Evolutionary conservation across 1,139 yeast genomes (phyloP).

Genomic region (Saccharomyces pastorianus): DNA sequence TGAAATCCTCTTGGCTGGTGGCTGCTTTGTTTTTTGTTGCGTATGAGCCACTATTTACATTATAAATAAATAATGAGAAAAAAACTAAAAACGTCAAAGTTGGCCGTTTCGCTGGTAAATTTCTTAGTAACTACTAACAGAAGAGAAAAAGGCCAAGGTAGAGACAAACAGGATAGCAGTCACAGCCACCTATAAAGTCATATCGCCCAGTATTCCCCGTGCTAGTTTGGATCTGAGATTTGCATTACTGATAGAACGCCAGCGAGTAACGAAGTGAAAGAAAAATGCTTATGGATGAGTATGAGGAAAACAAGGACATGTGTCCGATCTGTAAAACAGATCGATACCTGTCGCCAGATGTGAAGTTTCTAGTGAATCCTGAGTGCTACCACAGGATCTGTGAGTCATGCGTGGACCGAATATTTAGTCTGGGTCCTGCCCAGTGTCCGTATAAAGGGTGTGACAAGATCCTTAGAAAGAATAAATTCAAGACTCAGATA

Average conservation of each 20-base stretch:
- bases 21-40: neutral
- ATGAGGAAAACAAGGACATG: conserved; percentile 51
- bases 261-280: neutral
- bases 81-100: neutral
- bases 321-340: conserved; percentile 98
- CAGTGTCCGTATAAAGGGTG: conserved; percentile 94
- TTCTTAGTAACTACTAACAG: neutral
- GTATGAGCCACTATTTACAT: neutral
- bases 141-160: neutral
- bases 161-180: neutral
- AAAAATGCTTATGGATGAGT: conserved; percentile 19
- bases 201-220: too few species aligned
- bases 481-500: conserved; percentile 82
- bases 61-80: neutral
- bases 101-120: neutral
- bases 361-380: conserved; percentile 86
- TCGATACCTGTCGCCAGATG: conserved; percentile 85
- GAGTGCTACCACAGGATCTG: conserved; percentile 98
- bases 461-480: conserved; percentile 77
- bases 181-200: neutral
- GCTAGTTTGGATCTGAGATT: too few species aligned
- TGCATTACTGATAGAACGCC: too few species aligned
- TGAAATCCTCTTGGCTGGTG: too few species aligned
- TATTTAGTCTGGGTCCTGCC: conserved; percentile 90
- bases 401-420: conserved; percentile 91